Base-by-base conservation (phyloP, 495 filamentous ascomycete genomes). In the Extremus antarcticus region DNA sequence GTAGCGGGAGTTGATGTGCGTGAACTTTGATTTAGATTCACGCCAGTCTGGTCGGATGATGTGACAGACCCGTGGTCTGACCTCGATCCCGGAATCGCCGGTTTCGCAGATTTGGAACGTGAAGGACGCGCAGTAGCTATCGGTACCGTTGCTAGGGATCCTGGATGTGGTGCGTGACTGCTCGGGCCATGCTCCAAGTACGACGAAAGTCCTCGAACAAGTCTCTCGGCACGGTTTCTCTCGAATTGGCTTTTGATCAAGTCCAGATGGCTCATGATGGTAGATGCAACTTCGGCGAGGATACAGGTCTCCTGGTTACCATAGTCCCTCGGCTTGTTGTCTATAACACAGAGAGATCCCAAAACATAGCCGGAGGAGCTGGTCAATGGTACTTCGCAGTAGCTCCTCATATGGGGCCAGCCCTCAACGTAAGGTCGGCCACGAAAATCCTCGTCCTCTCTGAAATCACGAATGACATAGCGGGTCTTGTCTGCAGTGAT, bases 401-500 rank as follows among this genome's bases (percentile, higher is more conserved):
- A 62, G 47, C 47, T 50, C 7, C 47, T 16, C 43, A 47, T 32
- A 24, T 50, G 21, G 0, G 57, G 57, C 35, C 23, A 17, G 1
- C 47, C 43, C 9, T 24, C 20, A 16, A 59, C 57, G 23, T 55
- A 59, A 15, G 51, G 25, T 17, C 64, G 61, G 38, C 70, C 50
- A 38, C 58, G 60, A 53, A 70, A 72, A 19, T 50, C 55, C 0
- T 68, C 66, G 41, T 72, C 61, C 38, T 66, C 62, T 3, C 55
- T 54, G 22, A 73, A 63, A 57, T 75, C 64, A 45, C 61, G 63
- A 53, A 70, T 54, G 15, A 65, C 29, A 16, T 67, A 50, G 13
- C 25, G 29, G 2, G 47, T 7, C 23, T 50, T 50, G 47, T 23
- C 29, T 10, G 47, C 47, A n/a, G 47, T 50, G 47, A 50, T 50